A percentile compares a stretch with the other conserved stretches of the same genome.
phyloP scores from a whole-genome alignment of 106 monocot species.

The Dendrobium nobile region DNA sequence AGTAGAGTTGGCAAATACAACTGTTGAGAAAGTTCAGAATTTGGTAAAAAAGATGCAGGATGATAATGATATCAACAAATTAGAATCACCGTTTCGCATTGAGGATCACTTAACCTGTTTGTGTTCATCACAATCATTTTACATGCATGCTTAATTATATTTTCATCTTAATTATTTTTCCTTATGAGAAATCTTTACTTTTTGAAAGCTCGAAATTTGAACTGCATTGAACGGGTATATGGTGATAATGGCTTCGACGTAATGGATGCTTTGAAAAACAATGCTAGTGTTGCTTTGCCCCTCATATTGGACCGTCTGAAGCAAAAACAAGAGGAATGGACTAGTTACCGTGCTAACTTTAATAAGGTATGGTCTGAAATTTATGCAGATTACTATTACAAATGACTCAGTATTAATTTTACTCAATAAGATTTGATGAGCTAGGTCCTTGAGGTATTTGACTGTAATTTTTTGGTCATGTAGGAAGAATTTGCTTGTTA shows the following conservation, averaged over 20 bases:
- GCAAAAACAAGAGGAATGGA: slow-evolving; percentile 87
- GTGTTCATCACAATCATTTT: slow-evolving; percentile 5
- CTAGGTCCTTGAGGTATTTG: slow-evolving; percentile 66
- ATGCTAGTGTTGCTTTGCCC: slow-evolving; percentile 61
- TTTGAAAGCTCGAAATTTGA: slow-evolving; percentile 53
- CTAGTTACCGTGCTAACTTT: slow-evolving; percentile 62
- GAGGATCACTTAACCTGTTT: slow-evolving; percentile 70
- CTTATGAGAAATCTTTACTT: background rate
- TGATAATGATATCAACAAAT: no score
- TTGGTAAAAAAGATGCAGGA: slow-evolving; percentile 50
- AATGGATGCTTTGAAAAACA: slow-evolving; percentile 60
- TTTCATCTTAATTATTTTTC: slow-evolving; percentile 1
- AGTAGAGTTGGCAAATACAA: slow-evolving; percentile 58
- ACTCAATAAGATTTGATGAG: slow-evolving; percentile 76
- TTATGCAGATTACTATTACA: slow-evolving; percentile 75
- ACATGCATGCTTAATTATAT: background rate
- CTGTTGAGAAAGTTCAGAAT: slow-evolving; percentile 52
- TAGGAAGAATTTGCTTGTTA: no score
- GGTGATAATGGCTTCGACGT: slow-evolving; percentile 82
- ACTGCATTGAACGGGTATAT: slow-evolving; percentile 87
- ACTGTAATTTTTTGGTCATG: no score
- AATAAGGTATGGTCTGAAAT: slow-evolving; percentile 84
- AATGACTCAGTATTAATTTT: slow-evolving; percentile 85
- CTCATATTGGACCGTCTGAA: slow-evolving; percentile 75
- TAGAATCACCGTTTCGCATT: no score